Evolutionary conservation across 768 basidiomycete species (phyloP).

Genomic region (Leccinum broughii): DNA sequence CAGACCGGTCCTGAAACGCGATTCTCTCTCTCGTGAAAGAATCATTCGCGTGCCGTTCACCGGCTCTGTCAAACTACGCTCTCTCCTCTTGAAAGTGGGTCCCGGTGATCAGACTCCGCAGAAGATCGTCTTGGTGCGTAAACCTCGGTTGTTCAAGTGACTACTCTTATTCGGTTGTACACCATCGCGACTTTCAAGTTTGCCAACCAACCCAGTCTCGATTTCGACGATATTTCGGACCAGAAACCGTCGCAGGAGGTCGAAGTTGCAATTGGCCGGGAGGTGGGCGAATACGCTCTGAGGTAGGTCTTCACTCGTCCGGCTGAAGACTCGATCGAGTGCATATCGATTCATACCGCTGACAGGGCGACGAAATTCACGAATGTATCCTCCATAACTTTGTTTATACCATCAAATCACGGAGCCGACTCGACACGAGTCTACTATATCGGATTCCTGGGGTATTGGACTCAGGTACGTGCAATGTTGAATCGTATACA

Average conservation of each 20-base stretch:
- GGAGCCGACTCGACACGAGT: constrained; percentile 75
- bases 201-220: constrained; percentile 72
- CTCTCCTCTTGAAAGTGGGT: constrained; percentile 81
- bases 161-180: not conserved
- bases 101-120: constrained; percentile 76
- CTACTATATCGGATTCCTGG: constrained; percentile 86
- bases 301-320: constrained; percentile 50
- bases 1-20: constrained; percentile 7
- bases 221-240: constrained; percentile 74
- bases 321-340: not conserved
- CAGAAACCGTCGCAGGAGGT: constrained; percentile 72
- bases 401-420: constrained; percentile 80
- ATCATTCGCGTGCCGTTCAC: constrained; percentile 88
- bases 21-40: constrained; percentile 37
- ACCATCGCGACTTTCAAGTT: constrained; percentile 48
- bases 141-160: not conserved
- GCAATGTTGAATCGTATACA: not conserved
- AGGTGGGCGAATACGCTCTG: constrained; percentile 83
- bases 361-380: constrained; percentile 83
- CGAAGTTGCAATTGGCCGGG: constrained; percentile 63
- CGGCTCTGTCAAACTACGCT: constrained; percentile 79
- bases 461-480: constrained; percentile 75
- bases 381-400: constrained; percentile 74
- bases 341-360: not conserved
- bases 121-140: constrained; percentile 66